A percentile compares a stretch with the other conserved stretches of the same genome.
These are phyloP conservation scores for Phyllosticta ampelicida DNA, from an alignment of 2,329 filamentous ascomycete genomes.

Conservation along the genomic window DNA sequence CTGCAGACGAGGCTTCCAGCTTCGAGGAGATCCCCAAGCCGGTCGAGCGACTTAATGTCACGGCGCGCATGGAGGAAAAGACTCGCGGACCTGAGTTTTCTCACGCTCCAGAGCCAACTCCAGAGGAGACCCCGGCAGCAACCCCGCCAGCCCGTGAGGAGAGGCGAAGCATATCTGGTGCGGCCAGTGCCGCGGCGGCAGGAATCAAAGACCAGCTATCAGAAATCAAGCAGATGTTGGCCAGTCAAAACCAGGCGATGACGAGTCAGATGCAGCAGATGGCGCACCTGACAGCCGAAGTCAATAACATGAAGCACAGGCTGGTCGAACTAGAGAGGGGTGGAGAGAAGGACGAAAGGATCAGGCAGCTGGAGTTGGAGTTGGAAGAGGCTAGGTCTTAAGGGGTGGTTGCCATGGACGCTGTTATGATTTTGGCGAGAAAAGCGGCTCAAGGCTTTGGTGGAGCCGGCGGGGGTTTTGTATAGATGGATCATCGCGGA, in stretches of 20 bases:
- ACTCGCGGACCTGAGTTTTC: slow-evolving; percentile 22
- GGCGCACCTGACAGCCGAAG: slow-evolving; percentile 55
- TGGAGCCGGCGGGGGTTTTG: not conserved
- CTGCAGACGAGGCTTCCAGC: slow-evolving; percentile 58
- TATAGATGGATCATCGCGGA: not conserved
- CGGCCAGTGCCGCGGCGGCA: slow-evolving; percentile 37
- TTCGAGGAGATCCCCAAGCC: slow-evolving; percentile 82
- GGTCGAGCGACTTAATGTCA: slow-evolving; percentile 45
- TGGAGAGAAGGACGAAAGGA: slow-evolving; percentile 31
- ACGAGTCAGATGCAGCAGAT: slow-evolving; percentile 69
- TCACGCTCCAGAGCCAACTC: slow-evolving; percentile 15
- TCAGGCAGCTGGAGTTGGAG: slow-evolving; percentile 30
- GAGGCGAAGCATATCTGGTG: slow-evolving; percentile 25
- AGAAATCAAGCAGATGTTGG: slow-evolving; percentile 67
- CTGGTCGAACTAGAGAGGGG: slow-evolving; percentile 39
- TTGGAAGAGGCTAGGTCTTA: slow-evolving; percentile 23
- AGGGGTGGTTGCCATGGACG: not conserved
- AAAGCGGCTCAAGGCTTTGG: not conserved
- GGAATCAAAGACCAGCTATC: slow-evolving; percentile 55
- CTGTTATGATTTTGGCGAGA: not conserved
- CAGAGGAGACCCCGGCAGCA: slow-evolving; percentile 1
- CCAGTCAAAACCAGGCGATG: slow-evolving; percentile 68
- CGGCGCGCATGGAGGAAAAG: slow-evolving; percentile 31
- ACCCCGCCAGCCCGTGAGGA: slow-evolving; percentile 3
- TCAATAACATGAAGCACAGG: slow-evolving; percentile 63